These are phyloP conservation scores for Lachancea quebecensis DNA, from an alignment of 805 yeast genomes.

Conservation along the genomic window DNA sequence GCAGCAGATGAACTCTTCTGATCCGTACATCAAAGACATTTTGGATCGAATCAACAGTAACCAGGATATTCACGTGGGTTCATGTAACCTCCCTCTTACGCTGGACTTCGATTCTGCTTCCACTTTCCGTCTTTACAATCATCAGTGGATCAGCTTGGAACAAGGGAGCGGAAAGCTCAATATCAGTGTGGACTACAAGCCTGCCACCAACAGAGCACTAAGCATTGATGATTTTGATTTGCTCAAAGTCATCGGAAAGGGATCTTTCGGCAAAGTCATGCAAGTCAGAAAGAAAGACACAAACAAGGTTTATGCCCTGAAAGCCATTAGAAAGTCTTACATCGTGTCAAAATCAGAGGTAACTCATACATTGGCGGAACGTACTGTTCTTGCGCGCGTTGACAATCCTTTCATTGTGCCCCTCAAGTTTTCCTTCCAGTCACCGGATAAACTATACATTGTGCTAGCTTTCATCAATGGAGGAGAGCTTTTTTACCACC, in stretches of 20 bases:
- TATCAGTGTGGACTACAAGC: constrained; percentile 63
- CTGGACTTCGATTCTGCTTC: constrained; percentile 44
- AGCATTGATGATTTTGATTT: constrained; percentile 89
- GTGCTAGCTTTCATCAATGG: constrained; percentile 93
- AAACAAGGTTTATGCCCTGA: constrained; percentile 86
- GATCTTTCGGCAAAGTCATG: constrained; percentile 98
- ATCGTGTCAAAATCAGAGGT: constrained; percentile 92
- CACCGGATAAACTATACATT: constrained; percentile 89
- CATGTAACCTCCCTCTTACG: constrained; percentile 55
- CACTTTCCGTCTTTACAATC: constrained; percentile 56
- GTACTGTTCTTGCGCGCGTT: constrained; percentile 89
- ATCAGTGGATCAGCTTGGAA: constrained; percentile 44
- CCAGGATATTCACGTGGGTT: constrained; percentile 72
- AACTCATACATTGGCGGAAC: constrained; percentile 91
- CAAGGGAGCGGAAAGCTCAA: constrained; percentile 46
- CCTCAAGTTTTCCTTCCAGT: constrained; percentile 89
- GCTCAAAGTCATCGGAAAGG: constrained; percentile 93
- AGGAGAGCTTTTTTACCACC: constrained; percentile 91
- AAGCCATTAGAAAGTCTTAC: constrained; percentile 89
- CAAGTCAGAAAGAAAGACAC: constrained; percentile 96
- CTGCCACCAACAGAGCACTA: constrained; percentile 57
- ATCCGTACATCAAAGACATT: constrained; percentile 24
- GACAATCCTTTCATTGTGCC: constrained; percentile 96
- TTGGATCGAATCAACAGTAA: constrained; percentile 34
- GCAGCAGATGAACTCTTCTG: constrained; percentile 25